Conservation (phyloP, 106 monocot species). For the Allium fistulosum region DNA sequence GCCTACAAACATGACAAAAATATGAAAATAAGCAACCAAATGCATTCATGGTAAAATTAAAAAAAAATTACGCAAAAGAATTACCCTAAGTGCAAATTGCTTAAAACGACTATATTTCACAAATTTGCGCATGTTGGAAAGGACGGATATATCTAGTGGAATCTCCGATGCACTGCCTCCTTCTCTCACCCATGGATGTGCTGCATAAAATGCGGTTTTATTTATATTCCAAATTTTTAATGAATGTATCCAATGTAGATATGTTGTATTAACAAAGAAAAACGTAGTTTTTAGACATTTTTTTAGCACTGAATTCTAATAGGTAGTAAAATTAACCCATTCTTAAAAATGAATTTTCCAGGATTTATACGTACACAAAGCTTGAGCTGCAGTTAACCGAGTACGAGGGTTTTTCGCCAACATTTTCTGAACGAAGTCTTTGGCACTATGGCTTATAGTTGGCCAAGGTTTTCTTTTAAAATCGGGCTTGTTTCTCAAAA, state of each 20-base stretch:
- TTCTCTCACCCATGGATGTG: constrained; percentile 97
- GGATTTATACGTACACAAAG: constrained; percentile 60
- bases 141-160: constrained; percentile 87
- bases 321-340: no score
- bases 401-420: constrained; percentile 76
- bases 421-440: constrained; percentile 83
- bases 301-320: no score
- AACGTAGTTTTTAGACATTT: no score
- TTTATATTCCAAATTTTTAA: no score
- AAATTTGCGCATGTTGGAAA: constrained; percentile 79
- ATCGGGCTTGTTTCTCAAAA: constrained; percentile 87
- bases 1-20: constrained; percentile 40
- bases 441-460: constrained; percentile 66
- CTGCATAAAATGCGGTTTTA: constrained; percentile 18
- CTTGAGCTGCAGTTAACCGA: constrained; percentile 91
- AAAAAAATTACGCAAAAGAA: not conserved
- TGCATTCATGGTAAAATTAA: not conserved
- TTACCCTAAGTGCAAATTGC: constrained; percentile 94
- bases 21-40: constrained; percentile 5
- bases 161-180: constrained; percentile 83
- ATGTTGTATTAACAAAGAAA: no score
- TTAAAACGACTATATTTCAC: constrained; percentile 88
- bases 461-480: constrained; percentile 90
- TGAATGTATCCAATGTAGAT: no score
- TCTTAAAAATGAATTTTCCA: no score